Evolutionary conservation across 2,329 filamentous ascomycete genomes (phyloP).

Genomic region (Elsinoe ampelina): DNA sequence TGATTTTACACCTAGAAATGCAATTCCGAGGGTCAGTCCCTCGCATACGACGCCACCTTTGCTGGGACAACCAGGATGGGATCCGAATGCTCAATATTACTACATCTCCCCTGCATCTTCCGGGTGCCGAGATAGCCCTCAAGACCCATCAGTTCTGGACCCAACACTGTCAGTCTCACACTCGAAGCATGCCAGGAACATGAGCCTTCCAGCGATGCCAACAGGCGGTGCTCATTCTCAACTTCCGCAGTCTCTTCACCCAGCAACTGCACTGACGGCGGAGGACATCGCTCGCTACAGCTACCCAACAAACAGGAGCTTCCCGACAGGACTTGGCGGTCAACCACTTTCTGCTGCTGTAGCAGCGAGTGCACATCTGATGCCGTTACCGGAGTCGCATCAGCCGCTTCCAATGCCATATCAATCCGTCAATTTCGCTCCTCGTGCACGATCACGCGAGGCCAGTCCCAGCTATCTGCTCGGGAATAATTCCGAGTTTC

Average conservation of each 20-base stretch:
- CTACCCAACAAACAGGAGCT: constrained; percentile 65
- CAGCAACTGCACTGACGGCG: background rate
- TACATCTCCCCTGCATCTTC: constrained; percentile 2
- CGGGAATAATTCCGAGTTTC: background rate
- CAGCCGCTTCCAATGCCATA: constrained; percentile 20
- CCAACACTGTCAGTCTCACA: too few relatives aligned
- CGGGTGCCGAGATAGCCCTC: background rate
- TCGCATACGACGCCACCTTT: constrained; percentile 1
- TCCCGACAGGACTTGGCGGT: constrained; percentile 19
- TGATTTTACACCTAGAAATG: background rate
- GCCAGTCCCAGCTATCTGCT: background rate
- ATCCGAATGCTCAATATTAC: constrained; percentile 1
- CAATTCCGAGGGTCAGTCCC: background rate
- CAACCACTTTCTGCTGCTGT: constrained; percentile 21
- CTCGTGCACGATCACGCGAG: background rate
- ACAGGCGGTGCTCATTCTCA: background rate
- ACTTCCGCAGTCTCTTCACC: background rate
- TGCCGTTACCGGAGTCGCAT: constrained; percentile 23
- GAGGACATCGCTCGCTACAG: constrained; percentile 47
- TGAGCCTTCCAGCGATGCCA: background rate
- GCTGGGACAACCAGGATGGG: background rate
- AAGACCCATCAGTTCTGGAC: background rate
- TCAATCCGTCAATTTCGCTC: constrained; percentile 16
- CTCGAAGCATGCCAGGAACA: too few relatives aligned
- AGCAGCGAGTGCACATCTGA: constrained; percentile 29